Percentiles rank a stretch among this genome's conserved stretches.
These are phyloP conservation scores for Colletotrichum acutatum DNA, from an alignment of 2,329 filamentous ascomycete genomes.

Conservation along the genomic window DNA sequence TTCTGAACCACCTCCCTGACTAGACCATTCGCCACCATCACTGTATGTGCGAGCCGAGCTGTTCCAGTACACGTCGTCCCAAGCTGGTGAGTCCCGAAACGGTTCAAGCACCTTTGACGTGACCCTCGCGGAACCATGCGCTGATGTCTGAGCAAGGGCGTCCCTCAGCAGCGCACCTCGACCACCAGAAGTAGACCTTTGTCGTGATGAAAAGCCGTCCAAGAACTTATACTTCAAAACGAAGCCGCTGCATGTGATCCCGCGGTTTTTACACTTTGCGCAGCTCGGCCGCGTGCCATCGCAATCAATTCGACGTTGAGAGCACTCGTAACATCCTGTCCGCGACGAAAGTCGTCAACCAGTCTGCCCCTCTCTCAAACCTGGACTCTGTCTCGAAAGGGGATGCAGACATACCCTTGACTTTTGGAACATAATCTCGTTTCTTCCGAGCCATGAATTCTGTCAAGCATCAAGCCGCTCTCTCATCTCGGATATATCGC, in stretches of 20 bases:
- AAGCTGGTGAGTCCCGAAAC: background rate
- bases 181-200: background rate
- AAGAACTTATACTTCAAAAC: conserved; percentile 43
- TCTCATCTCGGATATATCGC: background rate
- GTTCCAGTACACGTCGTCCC: conserved; percentile 4
- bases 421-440: conserved; percentile 38
- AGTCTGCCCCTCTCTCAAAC: no score
- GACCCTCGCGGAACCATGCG: background rate
- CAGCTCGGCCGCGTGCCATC: conserved; percentile 46
- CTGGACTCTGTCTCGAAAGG: no score
- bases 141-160: conserved; percentile 24
- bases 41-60: background rate
- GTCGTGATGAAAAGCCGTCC: conserved; percentile 28
- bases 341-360: no score
- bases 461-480: background rate
- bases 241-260: conserved; percentile 44
- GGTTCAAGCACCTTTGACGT: background rate
- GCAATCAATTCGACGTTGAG: conserved; percentile 48
- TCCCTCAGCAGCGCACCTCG: conserved; percentile 20
- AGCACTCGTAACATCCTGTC: conserved; percentile 49
- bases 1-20: background rate
- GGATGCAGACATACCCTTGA: conserved; percentile 36
- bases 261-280: conserved; percentile 44
- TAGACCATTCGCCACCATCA: background rate
- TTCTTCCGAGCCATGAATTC: conserved; percentile 30